Percentiles rank a stretch among this genome's conserved stretches.
Evolutionary conservation across 2,329 filamentous ascomycete species (phyloP).

Genomic region (Pseudohalonectria lignicola): DNA sequence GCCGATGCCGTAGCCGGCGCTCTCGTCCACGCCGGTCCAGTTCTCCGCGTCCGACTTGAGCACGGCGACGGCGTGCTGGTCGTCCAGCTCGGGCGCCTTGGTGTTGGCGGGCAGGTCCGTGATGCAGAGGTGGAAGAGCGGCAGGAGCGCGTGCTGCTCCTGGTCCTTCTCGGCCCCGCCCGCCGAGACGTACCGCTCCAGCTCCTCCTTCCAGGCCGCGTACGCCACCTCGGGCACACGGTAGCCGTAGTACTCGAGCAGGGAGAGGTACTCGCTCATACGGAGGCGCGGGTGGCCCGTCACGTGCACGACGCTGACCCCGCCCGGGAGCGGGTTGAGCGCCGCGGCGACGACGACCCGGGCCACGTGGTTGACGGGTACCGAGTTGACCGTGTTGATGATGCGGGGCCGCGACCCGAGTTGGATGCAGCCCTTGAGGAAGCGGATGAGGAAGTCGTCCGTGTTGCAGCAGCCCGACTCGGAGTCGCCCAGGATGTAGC

Average conservation of each 20-base stretch:
- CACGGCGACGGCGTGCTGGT: constrained; percentile 53
- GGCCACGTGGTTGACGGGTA: constrained; percentile 77
- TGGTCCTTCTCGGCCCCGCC: constrained; percentile 38
- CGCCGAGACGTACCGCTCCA: constrained; percentile 57
- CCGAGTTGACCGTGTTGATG: constrained; percentile 77
- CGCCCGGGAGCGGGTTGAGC: constrained; percentile 44
- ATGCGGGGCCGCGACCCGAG: constrained; percentile 64
- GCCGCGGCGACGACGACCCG: constrained; percentile 67
- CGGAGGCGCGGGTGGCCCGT: constrained; percentile 69
- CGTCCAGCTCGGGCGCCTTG: constrained; percentile 63
- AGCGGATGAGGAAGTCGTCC: constrained; percentile 82
- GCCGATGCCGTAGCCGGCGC: constrained; percentile 41
- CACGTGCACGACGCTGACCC: constrained; percentile 58
- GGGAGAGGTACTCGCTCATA: constrained; percentile 66
- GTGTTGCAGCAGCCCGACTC: constrained; percentile 62
- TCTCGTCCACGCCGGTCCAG: constrained; percentile 36
- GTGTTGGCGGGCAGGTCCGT: constrained; percentile 60
- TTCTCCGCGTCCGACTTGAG: constrained; percentile 50
- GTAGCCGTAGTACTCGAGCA: constrained; percentile 65
- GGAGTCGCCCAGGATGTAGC: constrained; percentile 72
- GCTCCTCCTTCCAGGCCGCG: constrained; percentile 52
- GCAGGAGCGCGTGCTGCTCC: constrained; percentile 63
- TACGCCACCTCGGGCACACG: constrained; percentile 56
- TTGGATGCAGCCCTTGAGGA: constrained; percentile 82
- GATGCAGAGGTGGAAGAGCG: constrained; percentile 64